Evolutionary conservation across 306 rosid genomes (phyloP).

Genomic region (Coriaria nepalensis): DNA sequence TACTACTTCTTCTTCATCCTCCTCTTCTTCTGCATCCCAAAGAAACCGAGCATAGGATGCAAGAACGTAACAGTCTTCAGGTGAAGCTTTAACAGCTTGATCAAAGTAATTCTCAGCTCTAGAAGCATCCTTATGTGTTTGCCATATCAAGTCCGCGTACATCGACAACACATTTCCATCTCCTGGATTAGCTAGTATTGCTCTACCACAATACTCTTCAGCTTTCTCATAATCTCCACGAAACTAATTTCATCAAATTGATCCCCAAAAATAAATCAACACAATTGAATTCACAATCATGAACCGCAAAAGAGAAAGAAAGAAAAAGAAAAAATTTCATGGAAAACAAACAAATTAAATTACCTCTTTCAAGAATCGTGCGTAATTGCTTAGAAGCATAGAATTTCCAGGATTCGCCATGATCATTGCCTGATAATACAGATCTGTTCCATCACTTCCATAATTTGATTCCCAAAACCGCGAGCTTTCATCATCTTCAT

Average conservation of each 20-base stretch:
- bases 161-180: constrained; percentile 42
- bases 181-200: constrained; percentile 48
- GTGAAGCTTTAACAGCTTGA: constrained; percentile 55
- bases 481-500: constrained; percentile 34
- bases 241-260: constrained; percentile 20
- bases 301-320: not conserved
- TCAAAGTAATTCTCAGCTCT: constrained; percentile 59
- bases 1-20: constrained; percentile 18
- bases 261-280: not conserved
- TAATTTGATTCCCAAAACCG: constrained; percentile 41
- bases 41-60: constrained; percentile 81
- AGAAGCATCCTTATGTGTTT: constrained; percentile 34
- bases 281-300: too few relatives aligned
- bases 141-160: constrained; percentile 67
- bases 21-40: constrained; percentile 80
- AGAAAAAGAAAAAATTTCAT: not conserved
- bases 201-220: constrained; percentile 58
- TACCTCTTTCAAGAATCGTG: constrained; percentile 72
- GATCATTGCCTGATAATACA: constrained; percentile 53
- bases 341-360: not conserved
- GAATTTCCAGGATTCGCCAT: constrained; percentile 65
- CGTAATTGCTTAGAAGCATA: constrained; percentile 66
- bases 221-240: constrained; percentile 56
- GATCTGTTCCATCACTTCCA: constrained; percentile 33
- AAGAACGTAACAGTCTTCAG: constrained; percentile 59